Percentiles rank a stretch among this genome's conserved stretches.
Evolutionary conservation across 2,329 filamentous ascomycete genomes (phyloP).

Genomic region (Hymenoscyphus scutula): DNA sequence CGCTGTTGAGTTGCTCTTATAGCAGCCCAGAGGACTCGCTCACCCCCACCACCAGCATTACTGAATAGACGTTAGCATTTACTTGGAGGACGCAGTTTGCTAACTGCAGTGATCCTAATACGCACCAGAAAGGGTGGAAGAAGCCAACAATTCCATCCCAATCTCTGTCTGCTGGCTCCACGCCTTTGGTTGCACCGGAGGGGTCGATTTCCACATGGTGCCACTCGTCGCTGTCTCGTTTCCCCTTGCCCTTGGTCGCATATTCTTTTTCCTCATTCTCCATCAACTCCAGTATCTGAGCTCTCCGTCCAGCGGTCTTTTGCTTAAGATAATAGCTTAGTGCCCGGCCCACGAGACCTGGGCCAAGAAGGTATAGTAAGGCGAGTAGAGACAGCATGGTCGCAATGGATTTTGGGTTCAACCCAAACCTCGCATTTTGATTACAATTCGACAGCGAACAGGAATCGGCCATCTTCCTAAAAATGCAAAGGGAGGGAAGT

Average conservation of each 20-base stretch:
- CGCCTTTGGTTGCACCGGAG: slow-evolving; percentile 43
- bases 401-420: slow-evolving; percentile 28
- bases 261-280: slow-evolving; percentile 38
- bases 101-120: not conserved
- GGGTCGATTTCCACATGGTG: slow-evolving; percentile 63
- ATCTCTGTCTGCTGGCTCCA: slow-evolving; percentile 48
- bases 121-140: slow-evolving; percentile 94
- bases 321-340: slow-evolving; percentile 61
- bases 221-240: slow-evolving; percentile 60
- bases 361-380: slow-evolving; percentile 31
- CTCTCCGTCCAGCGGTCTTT: slow-evolving; percentile 61
- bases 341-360: slow-evolving; percentile 37
- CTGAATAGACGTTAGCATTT: slow-evolving; percentile 43
- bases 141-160: slow-evolving; percentile 91
- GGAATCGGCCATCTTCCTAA: slow-evolving; percentile 31
- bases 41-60: slow-evolving; percentile 93
- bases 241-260: slow-evolving; percentile 27
- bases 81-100: not conserved
- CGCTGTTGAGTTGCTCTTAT: slow-evolving; percentile 85
- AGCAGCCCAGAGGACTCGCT: slow-evolving; percentile 94
- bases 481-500: not conserved
- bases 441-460: slow-evolving; percentile 34
- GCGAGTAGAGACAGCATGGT: not conserved
- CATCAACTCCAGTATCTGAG: slow-evolving; percentile 53
- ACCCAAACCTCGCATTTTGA: slow-evolving; percentile 33